Evolutionary conservation across 192 early-diverging fungal genomes (phyloP), one percentile per base, ranked within the genome.

Genomic region (Physocladia obscura): DNA sequence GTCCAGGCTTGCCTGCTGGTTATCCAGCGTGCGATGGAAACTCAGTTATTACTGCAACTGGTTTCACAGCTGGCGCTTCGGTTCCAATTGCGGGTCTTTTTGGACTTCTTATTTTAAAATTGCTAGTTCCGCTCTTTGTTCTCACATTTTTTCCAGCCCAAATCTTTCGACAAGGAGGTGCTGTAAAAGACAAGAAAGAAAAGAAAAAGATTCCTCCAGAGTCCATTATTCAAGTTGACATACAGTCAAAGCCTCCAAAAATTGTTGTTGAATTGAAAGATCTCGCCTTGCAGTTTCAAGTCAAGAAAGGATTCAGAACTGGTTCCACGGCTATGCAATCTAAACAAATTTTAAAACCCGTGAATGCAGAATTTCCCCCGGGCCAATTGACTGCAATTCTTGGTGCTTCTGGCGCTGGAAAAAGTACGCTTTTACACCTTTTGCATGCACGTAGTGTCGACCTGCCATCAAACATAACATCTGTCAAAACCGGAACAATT

Each of bases 361-460:
- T 82, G n/a, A 39, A 54, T 26, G 62, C 70, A 6, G 2, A 22
- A 0, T 77, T 84, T 47, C 59, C 40, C 11, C 57, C 74, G 24
- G 78, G 78, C 13, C 38, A 76, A 30, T 65, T 84, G 29, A 74
- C 74, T 8, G 76, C 81, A 19, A 76, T 84, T 64, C 71, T 81
- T 27, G 83, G 83, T 0, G 62, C 78, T 2, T 75, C 71, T 19
- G 83, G 83, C 15, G 71, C 78, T 0, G 82, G 75, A 26, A 83
- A 83, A 56, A 72, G 79, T 21, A 81, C 72, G 3, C 72, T 83
- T 31, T 48, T 83, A 26, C 74, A 71, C 38, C 54, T 79, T 1
- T 55, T 83, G 32, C 74, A 76, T 58, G 75, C 65, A 8, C 73
- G 79, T 3, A 26, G 51, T 3, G 34, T 72, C n/a, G 21, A 58